Percentiles rank a stretch among this genome's conserved stretches.
Conservation (phyloP, 2,329 filamentous ascomycete species). For the Ophiostoma angusticollis region DNA sequence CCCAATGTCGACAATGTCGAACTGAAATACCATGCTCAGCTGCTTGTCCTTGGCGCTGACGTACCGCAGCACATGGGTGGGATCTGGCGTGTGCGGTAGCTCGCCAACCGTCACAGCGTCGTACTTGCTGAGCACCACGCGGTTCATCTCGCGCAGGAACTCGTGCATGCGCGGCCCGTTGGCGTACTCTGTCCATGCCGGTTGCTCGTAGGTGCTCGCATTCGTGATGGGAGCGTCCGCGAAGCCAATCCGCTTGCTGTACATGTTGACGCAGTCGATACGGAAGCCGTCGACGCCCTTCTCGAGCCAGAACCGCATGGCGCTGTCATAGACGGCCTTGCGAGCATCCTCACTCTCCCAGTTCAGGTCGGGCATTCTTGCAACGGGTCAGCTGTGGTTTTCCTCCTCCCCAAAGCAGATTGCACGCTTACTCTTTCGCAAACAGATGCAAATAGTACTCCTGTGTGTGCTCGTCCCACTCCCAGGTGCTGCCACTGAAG, state of each 20-base stretch:
- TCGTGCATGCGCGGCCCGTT: conserved; percentile 60
- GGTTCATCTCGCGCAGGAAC: conserved; percentile 53
- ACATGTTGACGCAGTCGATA: conserved; percentile 64
- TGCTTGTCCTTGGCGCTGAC: conserved; percentile 45
- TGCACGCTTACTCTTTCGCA: conserved; percentile 26
- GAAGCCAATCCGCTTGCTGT: conserved; percentile 46
- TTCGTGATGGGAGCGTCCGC: conserved; percentile 37
- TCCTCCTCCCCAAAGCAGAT: too few relatives aligned
- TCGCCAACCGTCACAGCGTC: conserved; percentile 61
- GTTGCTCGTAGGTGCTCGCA: conserved; percentile 36
- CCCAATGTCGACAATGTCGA: conserved; percentile 50
- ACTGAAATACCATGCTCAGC: conserved; percentile 59
- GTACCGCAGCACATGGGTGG: conserved; percentile 43
- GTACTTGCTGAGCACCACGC: conserved; percentile 43
- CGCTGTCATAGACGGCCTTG: conserved; percentile 54
- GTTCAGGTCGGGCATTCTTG: conserved; percentile 74
- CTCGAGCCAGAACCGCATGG: conserved; percentile 70
- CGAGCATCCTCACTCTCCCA: conserved; percentile 62
- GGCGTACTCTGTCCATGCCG: conserved; percentile 43
- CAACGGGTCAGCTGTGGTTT: too few relatives aligned
- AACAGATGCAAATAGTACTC: conserved; percentile 73
- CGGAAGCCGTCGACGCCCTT: conserved; percentile 61
- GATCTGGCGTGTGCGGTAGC: conserved; percentile 48
- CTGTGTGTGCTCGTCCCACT: conserved; percentile 56
- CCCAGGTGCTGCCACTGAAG: conserved; percentile 52